A percentile compares a stretch with the other conserved stretches of the same genome.
These are phyloP conservation scores for Linum usitatissimum DNA, from an alignment of 345 rosid species.

Conservation along the genomic window DNA sequence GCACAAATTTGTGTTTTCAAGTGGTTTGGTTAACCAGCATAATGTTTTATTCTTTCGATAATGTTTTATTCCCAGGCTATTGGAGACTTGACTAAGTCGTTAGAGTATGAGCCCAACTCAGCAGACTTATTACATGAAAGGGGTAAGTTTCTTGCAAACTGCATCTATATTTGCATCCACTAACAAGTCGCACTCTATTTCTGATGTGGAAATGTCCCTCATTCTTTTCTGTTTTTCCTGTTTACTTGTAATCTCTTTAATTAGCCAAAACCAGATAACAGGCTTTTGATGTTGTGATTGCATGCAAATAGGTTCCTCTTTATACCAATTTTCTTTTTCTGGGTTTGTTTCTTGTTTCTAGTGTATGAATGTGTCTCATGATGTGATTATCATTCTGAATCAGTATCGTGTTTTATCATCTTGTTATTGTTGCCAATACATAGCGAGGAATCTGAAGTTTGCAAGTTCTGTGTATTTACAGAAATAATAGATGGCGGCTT, in stretches of 20 bases:
- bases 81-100: conserved; percentile 78
- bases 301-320: not conserved
- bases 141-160: conserved; percentile 37
- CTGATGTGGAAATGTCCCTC: not conserved
- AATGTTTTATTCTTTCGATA: conserved; percentile 12
- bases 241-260: not conserved
- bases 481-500: not conserved
- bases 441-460: not conserved
- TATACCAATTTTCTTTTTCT: not conserved
- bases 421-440: not conserved
- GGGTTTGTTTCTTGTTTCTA: not conserved
- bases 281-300: not conserved
- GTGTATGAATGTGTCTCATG: not conserved
- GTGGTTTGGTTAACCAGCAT: not conserved
- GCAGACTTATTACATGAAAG: conserved; percentile 90
- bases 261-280: not conserved
- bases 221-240: not conserved
- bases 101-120: conserved; percentile 76
- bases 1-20: too few relatives aligned
- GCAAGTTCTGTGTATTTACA: not conserved
- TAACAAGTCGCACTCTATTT: not conserved
- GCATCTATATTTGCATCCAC: not conserved
- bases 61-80: conserved; percentile 55
- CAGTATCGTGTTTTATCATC: conserved; percentile 2
- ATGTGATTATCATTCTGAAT: not conserved